A percentile compares a stretch with the other conserved stretches of the same genome.
Evolutionary conservation across 1,284 basidiomycete genomes (phyloP).

Genomic region (Ustilago trichophora): DNA sequence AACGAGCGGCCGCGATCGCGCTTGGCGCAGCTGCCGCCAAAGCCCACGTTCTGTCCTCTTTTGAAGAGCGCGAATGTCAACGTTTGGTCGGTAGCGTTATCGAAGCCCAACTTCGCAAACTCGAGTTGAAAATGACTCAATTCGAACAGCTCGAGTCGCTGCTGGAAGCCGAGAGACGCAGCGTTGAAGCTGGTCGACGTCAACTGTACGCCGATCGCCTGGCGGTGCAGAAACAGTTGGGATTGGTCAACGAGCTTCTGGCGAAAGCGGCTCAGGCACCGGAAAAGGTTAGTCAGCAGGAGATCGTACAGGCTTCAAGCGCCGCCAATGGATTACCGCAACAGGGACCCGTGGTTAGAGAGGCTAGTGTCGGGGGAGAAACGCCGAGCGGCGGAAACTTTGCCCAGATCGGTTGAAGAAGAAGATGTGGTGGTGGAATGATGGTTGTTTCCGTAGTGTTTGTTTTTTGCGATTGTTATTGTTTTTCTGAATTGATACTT

Average conservation of each 20-base stretch:
- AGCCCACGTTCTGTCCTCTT: conserved; percentile 81
- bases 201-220: conserved; percentile 63
- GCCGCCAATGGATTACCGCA: conserved; percentile 57
- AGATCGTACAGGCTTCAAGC: conserved; percentile 45
- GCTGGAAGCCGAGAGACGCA: conserved; percentile 60
- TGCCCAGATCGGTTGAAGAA: conserved; percentile 38
- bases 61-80: conserved; percentile 84
- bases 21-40: conserved; percentile 89
- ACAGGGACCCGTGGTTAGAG: conserved; percentile 60
- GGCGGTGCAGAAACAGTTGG: conserved; percentile 60
- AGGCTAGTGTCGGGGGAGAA: conserved; percentile 14
- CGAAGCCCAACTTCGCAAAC: conserved; percentile 88
- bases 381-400: conserved; percentile 25
- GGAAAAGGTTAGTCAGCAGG: conserved; percentile 44
- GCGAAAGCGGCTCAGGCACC: conserved; percentile 54
- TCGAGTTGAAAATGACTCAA: conserved; percentile 72
- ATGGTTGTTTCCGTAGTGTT: too few relatives aligned
- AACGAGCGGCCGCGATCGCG: conserved; percentile 61
- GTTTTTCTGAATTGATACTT: too few relatives aligned
- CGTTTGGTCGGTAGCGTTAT: conserved; percentile 84
- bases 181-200: conserved; percentile 55
- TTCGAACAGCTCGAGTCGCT: conserved; percentile 64
- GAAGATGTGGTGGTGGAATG: background rate
- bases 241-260: conserved; percentile 60
- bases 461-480: too few relatives aligned